Base-by-base conservation (phyloP, 805 yeast species). In the Clavispora carvajalis region DNA sequence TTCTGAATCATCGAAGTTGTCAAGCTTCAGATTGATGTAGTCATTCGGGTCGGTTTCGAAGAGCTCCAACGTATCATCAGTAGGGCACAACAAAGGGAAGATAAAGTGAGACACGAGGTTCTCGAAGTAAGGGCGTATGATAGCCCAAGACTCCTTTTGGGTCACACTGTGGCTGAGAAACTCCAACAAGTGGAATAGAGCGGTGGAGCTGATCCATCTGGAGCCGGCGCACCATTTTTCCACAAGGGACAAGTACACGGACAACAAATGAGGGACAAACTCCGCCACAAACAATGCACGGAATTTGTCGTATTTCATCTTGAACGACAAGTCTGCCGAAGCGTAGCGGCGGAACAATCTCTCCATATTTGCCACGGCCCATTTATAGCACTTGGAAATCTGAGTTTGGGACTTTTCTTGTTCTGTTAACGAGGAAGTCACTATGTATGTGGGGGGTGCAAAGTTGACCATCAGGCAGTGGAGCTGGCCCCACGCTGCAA, bases 1-100 rank as follows among this genome's bases (percentile, higher is more conserved):
- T 44, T 62, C 69, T 29, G 66, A 54, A 30, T 72, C 79, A 39
- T 84, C 93, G 50, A 82, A 59, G 25, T 57, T 51, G 47, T 67
- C 71, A 46, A 88, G 72, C 39, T 76, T 76, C 38, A 80, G 69
- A 59, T 87, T 85, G 40, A 91, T 79, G 58, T 87, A 93, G 57
- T 89, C 96, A 41, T 79, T 83, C 3, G 96, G 96, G 52, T 90
- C 96, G 46, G 75, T 79, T 46, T 88, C 95, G 63, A 85, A 90
- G 4, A 77, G 62, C 49, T 85, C 95, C 41, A 87, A 65, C 15
- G 79, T 77, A 6, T 74, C 79, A 39, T 80, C 81, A 7, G 75
- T 71, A 1, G 93, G 85, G 48, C 89, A 77, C 42, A 91, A 62
- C 41, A 84, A 64, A 2, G 95, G 95, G 61, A 75, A 83, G 8